phyloP scores from a whole-genome alignment of 1,284 basidiomycete species.

The Paramarasmius palmivorus region DNA sequence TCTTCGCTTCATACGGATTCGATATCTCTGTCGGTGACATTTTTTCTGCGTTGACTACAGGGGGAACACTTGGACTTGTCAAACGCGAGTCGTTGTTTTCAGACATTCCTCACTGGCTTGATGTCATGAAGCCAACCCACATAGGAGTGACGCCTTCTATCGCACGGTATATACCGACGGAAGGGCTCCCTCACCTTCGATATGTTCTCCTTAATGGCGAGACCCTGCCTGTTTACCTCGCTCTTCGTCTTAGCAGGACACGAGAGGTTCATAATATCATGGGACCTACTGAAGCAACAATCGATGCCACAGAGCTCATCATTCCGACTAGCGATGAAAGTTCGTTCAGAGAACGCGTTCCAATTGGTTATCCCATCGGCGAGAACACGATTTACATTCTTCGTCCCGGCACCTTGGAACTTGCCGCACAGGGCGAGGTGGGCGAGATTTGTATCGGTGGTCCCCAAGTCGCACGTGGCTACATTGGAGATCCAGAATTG shows the following conservation, averaged over 20 bases:
- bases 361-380: constrained; percentile 11
- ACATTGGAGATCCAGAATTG: constrained; percentile 4
- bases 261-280: not conserved
- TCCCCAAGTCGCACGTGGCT: constrained; percentile 12
- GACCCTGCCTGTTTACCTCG: constrained; percentile 8
- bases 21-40: constrained; percentile 11
- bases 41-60: constrained; percentile 7
- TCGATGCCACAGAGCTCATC: constrained; percentile 5
- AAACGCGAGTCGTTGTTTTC: not conserved
- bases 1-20: constrained; percentile 10
- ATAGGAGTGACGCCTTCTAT: constrained; percentile 4
- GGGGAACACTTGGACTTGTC: not conserved
- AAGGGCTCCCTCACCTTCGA: constrained; percentile 4
- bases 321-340: not conserved
- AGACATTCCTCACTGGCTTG: not conserved
- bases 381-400: constrained; percentile 4
- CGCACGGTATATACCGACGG: not conserved
- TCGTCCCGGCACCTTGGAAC: constrained; percentile 1
- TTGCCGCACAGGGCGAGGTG: constrained; percentile 8
- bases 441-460: constrained; percentile 12
- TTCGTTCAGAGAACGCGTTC: not conserved
- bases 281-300: constrained; percentile 7
- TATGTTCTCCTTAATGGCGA: constrained; percentile 10
- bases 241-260: not conserved
- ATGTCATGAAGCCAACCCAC: constrained; percentile 2